Base-by-base conservation (phyloP, 176 grass and related monocot species). In the Oryza coarctata region DNA sequence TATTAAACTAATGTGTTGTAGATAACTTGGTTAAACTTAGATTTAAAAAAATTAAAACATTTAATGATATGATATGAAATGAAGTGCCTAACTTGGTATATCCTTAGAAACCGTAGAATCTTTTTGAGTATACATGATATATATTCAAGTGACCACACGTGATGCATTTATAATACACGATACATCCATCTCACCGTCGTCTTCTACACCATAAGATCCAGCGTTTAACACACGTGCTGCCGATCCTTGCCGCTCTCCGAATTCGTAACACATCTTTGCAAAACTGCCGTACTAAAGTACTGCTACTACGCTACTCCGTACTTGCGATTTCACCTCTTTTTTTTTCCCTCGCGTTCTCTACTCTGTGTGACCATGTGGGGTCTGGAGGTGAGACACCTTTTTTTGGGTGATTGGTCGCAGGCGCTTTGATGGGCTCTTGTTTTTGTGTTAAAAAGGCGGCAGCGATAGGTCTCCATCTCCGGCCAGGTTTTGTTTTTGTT, bases 281-380 rank as follows among this genome's bases (percentile, higher is more conserved):
- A 69, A 49, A 75, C 7, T 12, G 70, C 81, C 82, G 77, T 89
- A 89, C 81, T 68, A 64, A 80, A 79, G 69, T 33, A 34, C 11
- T 30, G 13, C 66, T 67, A 64, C 86, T 31, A 32, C 15, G 23
- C 32, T 20, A 22, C 20, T 55, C 50, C 50, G 50, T 47, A 10
- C 22, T 1, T 25, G 63, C 32, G 62, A 25, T 84, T 74, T 40
- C 20, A 36, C 26, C 32, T 9, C n/a, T 35, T 47, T 70, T 76
- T 82, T 47, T 18, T 47, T 9, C 27, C 62, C 7, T 6, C 20
- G 32, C 32, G 32, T n/a, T n/a, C n/a, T n/a, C n/a, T n/a, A 4
- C 32, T 25, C 58, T 47, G 9, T 38, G 25, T 73, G 41, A 23
- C 41, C 62, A 13, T 38, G 25, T 80, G 41, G 43, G 70, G 25